Percentiles rank a stretch among this genome's conserved stretches.
Evolutionary conservation across 768 basidiomycete genomes (phyloP).

Genomic region (Russula dissimulans): DNA sequence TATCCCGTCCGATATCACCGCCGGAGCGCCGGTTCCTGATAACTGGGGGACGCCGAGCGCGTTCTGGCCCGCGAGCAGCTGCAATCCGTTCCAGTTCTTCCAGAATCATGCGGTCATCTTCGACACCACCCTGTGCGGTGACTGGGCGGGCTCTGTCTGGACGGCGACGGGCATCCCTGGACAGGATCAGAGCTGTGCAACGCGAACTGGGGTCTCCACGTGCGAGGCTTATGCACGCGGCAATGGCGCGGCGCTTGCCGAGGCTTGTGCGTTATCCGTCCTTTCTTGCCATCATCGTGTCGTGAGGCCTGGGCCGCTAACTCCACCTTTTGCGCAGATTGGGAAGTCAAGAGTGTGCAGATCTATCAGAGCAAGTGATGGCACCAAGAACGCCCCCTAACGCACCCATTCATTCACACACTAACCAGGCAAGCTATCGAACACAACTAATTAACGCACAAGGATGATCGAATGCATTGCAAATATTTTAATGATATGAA

Average conservation of each 20-base stretch:
- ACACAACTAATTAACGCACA: background rate
- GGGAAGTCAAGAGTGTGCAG: slow-evolving; percentile 72
- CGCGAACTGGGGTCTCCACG: slow-evolving; percentile 70
- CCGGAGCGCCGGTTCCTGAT: slow-evolving; percentile 54
- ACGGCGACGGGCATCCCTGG: slow-evolving; percentile 61
- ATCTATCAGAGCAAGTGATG: slow-evolving; percentile 44
- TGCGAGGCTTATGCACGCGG: slow-evolving; percentile 72
- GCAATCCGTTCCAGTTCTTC: slow-evolving; percentile 75
- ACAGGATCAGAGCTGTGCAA: slow-evolving; percentile 78
- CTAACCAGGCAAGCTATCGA: background rate
- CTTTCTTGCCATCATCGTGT: background rate
- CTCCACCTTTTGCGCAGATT: slow-evolving; percentile 39
- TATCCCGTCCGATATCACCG: slow-evolving; percentile 69
- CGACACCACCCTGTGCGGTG: slow-evolving; percentile 83
- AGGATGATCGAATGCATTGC: background rate
- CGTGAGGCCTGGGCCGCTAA: background rate
- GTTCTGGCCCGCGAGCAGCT: slow-evolving; percentile 64
- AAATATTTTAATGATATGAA: slow-evolving; percentile 7
- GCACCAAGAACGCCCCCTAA: background rate
- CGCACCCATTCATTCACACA: background rate
- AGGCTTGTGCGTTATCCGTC: slow-evolving; percentile 60
- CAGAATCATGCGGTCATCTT: slow-evolving; percentile 69
- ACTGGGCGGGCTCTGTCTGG: slow-evolving; percentile 89
- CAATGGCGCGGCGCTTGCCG: slow-evolving; percentile 56
- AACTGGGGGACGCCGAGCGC: slow-evolving; percentile 74